Evolutionary conservation across 2,329 filamentous ascomycete species (phyloP).

Genomic region (Calonectria pseudoreteaudii): DNA sequence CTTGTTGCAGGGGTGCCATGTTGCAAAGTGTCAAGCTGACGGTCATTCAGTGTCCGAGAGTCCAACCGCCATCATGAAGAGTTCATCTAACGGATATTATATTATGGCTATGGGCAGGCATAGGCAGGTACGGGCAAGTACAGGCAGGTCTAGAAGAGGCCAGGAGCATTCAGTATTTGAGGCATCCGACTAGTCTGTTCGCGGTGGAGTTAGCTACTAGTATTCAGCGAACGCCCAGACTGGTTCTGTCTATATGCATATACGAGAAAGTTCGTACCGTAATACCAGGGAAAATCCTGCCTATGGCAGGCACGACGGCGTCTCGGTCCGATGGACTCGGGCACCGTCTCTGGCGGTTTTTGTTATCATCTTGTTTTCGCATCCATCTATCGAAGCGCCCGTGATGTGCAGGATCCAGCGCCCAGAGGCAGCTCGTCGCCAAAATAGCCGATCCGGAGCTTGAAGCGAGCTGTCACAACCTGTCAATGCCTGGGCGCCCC

Average conservation of each 20-base stretch:
- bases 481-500: conserved; percentile 7
- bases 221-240: neutral
- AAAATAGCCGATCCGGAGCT: neutral
- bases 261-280: neutral
- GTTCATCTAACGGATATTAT: neutral
- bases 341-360: neutral
- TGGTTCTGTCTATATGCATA: neutral
- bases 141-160: neutral
- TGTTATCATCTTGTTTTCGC: neutral
- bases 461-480: neutral
- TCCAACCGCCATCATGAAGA: neutral
- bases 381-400: neutral
- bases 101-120: neutral
- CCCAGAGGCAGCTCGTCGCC: neutral
- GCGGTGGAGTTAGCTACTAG: neutral
- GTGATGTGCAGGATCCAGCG: neutral
- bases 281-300: neutral
- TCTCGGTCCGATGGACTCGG: neutral
- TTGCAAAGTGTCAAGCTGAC: too few relatives aligned
- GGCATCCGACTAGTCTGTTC: neutral
- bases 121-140: neutral
- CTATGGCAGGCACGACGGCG: neutral
- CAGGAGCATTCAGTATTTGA: neutral
- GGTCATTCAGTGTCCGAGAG: neutral
- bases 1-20: too few relatives aligned